Conservation (phyloP, 2,329 filamentous ascomycete genomes). For the Pseudogymnoascus sp. region DNA sequence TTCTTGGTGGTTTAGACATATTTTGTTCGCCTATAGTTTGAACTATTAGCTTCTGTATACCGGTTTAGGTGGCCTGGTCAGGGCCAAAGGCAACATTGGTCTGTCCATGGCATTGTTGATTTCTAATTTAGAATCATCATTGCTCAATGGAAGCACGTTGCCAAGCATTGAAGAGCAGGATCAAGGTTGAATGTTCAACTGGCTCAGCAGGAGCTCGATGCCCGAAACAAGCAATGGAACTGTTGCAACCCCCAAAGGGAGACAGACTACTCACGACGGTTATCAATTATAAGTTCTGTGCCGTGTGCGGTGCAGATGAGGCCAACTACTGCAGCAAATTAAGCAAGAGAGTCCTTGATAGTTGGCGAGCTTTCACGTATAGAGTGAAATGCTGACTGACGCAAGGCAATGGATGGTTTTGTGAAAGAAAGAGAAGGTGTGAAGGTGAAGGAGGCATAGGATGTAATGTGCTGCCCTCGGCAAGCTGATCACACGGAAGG, state of each 20-base stretch:
- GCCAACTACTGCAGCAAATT: slow-evolving; percentile 1
- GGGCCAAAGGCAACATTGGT: background rate
- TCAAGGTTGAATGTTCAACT: background rate
- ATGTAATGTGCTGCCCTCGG: background rate
- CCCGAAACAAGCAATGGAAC: background rate
- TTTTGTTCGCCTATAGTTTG: background rate
- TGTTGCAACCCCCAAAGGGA: background rate
- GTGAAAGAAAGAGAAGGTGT: slow-evolving; percentile 6
- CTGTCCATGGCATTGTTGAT: background rate
- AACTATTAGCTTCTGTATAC: background rate
- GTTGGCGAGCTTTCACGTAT: slow-evolving; percentile 1
- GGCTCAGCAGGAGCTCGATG: background rate
- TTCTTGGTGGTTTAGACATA: slow-evolving; percentile 11
- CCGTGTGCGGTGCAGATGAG: background rate
- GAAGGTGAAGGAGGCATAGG: background rate
- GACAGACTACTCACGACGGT: background rate
- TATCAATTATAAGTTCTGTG: background rate
- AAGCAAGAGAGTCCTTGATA: background rate
- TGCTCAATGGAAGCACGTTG: background rate
- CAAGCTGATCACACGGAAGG: background rate
- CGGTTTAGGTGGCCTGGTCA: background rate
- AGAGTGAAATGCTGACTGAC: background rate
- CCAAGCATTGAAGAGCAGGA: no score
- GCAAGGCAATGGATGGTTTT: slow-evolving; percentile 3
- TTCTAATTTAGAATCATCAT: background rate